Evolutionary conservation across 306 rosid genomes (phyloP).

Genomic region (Fragaria nilgerrensis): DNA sequence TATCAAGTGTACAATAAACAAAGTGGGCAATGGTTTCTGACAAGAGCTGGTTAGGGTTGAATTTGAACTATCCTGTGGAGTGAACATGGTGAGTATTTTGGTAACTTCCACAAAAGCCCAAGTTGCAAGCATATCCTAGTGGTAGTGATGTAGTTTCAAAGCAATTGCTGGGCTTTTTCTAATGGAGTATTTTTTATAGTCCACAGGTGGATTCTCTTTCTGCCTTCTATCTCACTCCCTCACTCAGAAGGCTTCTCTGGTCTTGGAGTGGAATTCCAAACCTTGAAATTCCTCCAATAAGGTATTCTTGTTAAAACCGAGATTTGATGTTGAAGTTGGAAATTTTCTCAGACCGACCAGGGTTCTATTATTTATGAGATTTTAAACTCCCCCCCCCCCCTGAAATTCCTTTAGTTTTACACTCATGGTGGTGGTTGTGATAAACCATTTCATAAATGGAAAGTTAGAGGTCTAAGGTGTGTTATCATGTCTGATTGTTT

Average conservation of each 20-base stretch:
- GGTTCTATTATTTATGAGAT: conserved; percentile 8
- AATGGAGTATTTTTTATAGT: conserved; percentile 22
- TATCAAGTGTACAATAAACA: not conserved
- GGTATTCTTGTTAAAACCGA: conserved; percentile 35
- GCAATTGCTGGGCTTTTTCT: conserved; percentile 30
- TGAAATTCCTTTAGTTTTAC: not conserved
- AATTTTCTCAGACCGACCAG: not conserved
- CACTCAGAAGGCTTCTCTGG: conserved; percentile 20
- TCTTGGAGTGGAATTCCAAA: conserved; percentile 29
- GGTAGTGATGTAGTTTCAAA: conserved; percentile 46
- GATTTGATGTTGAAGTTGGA: conserved; percentile 14
- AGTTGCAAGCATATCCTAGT: conserved; percentile 13
- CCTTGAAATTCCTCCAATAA: conserved; percentile 32
- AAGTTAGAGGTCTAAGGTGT: not conserved
- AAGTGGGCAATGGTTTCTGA: not conserved
- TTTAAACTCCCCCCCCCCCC: not conserved
- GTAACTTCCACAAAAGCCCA: not conserved
- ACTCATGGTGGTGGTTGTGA: not conserved
- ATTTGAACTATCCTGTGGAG: not conserved
- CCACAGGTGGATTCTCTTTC: conserved; percentile 24
- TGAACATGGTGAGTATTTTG: not conserved
- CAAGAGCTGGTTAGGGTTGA: not conserved
- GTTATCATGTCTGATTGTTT: conserved; percentile 12
- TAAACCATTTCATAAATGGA: conserved; percentile 6
- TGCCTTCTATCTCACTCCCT: not conserved